Evolutionary conservation across 176 grass and related monocot species (phyloP).

Genomic region (Microstegium vimineum): DNA sequence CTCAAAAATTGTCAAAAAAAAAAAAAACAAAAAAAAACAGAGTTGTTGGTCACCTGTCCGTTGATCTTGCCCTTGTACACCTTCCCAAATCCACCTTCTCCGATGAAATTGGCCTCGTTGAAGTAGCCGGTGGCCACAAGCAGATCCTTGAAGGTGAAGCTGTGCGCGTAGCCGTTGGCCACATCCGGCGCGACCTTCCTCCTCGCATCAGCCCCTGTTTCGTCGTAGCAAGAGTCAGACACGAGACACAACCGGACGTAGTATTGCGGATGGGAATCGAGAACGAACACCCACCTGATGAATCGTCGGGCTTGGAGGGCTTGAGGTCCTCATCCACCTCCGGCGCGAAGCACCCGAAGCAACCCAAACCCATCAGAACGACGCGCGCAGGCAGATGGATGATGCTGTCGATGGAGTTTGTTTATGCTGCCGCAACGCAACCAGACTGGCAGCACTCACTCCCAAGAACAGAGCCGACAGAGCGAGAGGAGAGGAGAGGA

Average conservation of each 20-base stretch:
- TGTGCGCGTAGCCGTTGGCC: conserved; percentile 53
- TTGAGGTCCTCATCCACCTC: conserved; percentile 29
- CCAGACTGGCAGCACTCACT: not conserved
- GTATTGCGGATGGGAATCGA: not conserved
- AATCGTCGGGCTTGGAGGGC: conserved; percentile 43
- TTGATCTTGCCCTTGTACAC: conserved; percentile 88
- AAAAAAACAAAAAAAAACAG: not conserved
- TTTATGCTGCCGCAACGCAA: not conserved
- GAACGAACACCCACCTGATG: conserved; percentile 46
- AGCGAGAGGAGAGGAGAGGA: not conserved
- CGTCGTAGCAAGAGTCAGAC: not conserved
- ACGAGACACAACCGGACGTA: not conserved
- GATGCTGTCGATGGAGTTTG: not conserved
- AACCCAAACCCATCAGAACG: conserved; percentile 41
- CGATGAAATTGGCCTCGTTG: conserved; percentile 74
- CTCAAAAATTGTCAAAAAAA: not conserved
- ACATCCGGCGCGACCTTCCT: conserved; percentile 50
- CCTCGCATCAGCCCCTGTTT: conserved; percentile 37
- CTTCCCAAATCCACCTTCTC: conserved; percentile 86
- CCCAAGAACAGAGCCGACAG: not conserved
- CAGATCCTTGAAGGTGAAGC: conserved; percentile 92
- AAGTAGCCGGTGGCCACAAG: conserved; percentile 70
- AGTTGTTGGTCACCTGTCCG: conserved; percentile 40
- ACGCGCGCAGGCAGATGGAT: too few species aligned
- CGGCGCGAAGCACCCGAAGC: conserved; percentile 62